These are phyloP conservation scores for Diutina pseudorugosa DNA, from an alignment of 1,139 yeast species.

Conservation along the genomic window DNA sequence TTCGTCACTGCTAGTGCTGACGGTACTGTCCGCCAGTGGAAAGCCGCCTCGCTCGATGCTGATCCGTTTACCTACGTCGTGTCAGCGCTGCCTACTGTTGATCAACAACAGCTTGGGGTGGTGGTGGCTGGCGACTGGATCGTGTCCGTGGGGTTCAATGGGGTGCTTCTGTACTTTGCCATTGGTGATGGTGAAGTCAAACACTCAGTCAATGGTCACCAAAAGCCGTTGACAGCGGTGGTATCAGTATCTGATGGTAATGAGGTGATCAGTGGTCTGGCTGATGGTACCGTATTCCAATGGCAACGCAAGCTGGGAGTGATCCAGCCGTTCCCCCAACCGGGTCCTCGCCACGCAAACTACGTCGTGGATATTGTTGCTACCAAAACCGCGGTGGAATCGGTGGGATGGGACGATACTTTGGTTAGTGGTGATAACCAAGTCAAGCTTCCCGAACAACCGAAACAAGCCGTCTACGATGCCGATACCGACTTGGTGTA, in stretches of 20 bases:
- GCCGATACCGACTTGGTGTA: constrained; percentile 14
- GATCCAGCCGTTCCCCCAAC: constrained; percentile 6
- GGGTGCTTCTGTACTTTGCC: constrained; percentile 55
- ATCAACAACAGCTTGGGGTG: constrained; percentile 73
- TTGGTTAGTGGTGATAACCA: constrained; percentile 33
- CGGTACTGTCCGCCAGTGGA: constrained; percentile 58
- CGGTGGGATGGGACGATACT: constrained; percentile 89
- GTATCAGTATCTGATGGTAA: constrained; percentile 12
- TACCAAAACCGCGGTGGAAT: constrained; percentile 20
- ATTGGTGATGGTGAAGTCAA: constrained; percentile 25
- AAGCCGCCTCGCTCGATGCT: constrained; percentile 14
- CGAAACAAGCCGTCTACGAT: constrained; percentile 33
- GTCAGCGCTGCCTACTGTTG: constrained; percentile 22
- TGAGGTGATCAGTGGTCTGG: constrained; percentile 53
- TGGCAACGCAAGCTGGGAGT: constrained; percentile 29
- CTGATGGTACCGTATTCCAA: constrained; percentile 62
- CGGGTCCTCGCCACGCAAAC: constrained; percentile 34
- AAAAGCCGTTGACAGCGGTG: constrained; percentile 55
- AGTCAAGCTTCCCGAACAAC: constrained; percentile 43
- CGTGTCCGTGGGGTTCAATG: constrained; percentile 60
- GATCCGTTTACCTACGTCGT: constrained; percentile 33
- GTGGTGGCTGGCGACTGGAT: constrained; percentile 47
- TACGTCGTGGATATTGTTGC: constrained; percentile 36
- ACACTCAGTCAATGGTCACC: constrained; percentile 59
- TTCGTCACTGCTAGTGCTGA: constrained; percentile 86